Evolutionary conservation across 2,329 filamentous ascomycete species (phyloP).

Genomic region (Fusarium sp.): DNA sequence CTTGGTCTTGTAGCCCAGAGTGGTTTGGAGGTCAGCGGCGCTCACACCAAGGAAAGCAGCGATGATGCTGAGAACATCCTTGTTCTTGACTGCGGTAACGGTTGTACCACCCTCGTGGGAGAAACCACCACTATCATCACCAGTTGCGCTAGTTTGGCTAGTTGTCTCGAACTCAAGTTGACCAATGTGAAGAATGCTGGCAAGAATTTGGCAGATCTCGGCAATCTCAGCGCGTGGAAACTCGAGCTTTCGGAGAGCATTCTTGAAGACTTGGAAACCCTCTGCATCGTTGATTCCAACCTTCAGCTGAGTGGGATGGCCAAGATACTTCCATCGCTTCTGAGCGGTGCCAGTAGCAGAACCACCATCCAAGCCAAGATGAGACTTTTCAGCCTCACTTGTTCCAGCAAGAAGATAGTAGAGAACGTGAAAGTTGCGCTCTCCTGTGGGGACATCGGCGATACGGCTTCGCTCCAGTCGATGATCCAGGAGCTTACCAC

Average conservation of each 20-base stretch:
- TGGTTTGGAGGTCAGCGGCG: constrained; percentile 84
- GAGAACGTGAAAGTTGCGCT: constrained; percentile 94
- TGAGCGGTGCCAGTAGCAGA: constrained; percentile 64
- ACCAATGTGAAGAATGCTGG: constrained; percentile 95
- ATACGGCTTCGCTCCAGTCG: constrained; percentile 92
- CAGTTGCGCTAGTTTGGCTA: constrained; percentile 80
- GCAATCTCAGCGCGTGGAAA: constrained; percentile 95
- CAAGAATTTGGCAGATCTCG: constrained; percentile 94
- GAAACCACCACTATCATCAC: constrained; percentile 94
- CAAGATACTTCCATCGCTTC: constrained; percentile 95
- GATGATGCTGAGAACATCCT: constrained; percentile 85
- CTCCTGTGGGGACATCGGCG: constrained; percentile 90
- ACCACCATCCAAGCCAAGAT: constrained; percentile 74
- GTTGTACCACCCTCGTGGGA: constrained; percentile 93
- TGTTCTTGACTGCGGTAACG: constrained; percentile 91
- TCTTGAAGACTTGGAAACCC: constrained; percentile 98
- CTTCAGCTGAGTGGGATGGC: constrained; percentile 95
- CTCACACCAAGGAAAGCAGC: constrained; percentile 95
- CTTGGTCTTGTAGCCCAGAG: constrained; percentile 95
- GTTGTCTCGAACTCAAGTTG: constrained; percentile 93
- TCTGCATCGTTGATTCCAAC: constrained; percentile 96
- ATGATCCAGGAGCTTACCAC: constrained; percentile 94
- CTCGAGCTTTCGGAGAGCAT: constrained; percentile 90
- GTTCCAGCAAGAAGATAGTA: constrained; percentile 97
- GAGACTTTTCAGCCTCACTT: constrained; percentile 87